Conservation (phyloP, 345 rosid genomes). For the Kandelia obovata region DNA sequence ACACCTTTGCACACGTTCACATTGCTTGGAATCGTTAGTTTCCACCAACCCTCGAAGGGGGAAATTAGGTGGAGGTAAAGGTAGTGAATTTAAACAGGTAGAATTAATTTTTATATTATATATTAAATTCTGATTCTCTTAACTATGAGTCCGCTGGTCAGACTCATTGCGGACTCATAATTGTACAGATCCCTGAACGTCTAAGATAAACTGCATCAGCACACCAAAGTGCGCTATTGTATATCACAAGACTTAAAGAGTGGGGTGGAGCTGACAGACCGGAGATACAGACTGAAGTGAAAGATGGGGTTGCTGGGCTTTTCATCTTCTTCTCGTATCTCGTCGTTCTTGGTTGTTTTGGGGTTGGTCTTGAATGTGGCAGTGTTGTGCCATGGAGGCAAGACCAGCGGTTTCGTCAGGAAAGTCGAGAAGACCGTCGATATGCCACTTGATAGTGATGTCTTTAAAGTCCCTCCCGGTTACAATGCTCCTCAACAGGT, state of each 20-base stretch:
- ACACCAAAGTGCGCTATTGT: neutral
- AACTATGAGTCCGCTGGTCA: no score
- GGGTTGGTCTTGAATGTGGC: conserved; percentile 39
- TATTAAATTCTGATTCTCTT: no score
- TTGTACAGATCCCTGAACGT: neutral
- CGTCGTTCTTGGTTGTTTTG: conserved; percentile 25
- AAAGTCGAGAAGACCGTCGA: conserved; percentile 45
- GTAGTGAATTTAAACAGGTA: no score
- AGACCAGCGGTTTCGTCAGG: conserved; percentile 59
- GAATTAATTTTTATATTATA: no score
- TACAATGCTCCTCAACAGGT: conserved; percentile 96
- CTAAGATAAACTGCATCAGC: no score
- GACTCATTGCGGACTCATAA: neutral
- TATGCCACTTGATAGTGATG: conserved; percentile 79
- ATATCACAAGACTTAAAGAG: neutral
- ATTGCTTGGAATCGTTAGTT: no score
- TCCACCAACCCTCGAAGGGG: no score
- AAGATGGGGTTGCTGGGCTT: conserved; percentile 27
- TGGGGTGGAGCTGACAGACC: neutral
- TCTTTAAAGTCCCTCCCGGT: conserved; percentile 60
- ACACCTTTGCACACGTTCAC: no score
- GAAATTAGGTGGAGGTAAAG: no score
- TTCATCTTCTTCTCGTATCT: conserved; percentile 10
- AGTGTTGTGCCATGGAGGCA: conserved; percentile 57
- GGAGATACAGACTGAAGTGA: neutral